These are phyloP conservation scores for Trichoderma citrinoviride DNA, from an alignment of 2,329 filamentous ascomycete species.

Conservation along the genomic window DNA sequence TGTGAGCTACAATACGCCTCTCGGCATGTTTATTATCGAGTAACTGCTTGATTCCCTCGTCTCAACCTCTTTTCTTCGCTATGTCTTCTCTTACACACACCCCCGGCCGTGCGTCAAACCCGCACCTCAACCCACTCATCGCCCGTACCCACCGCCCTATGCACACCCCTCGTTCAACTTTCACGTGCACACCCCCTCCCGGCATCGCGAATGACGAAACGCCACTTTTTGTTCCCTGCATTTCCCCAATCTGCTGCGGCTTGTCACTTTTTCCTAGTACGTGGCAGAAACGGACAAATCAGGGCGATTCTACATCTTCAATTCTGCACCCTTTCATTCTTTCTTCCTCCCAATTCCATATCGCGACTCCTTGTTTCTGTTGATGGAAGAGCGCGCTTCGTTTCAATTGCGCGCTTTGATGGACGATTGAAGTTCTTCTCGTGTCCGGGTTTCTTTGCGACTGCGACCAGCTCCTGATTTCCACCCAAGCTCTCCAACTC, in stretches of 20 bases:
- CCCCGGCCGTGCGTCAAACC: background rate
- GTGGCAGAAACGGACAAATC: slow-evolving; percentile 14
- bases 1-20: background rate
- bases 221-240: slow-evolving; percentile 9
- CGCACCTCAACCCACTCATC: background rate
- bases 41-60: background rate
- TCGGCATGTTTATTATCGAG: too few species aligned
- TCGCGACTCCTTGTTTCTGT: background rate
- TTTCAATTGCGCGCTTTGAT: background rate
- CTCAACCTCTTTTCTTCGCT: background rate
- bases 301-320: background rate
- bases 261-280: slow-evolving; percentile 1
- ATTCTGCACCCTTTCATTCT: background rate
- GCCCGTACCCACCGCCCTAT: background rate
- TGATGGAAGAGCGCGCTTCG: background rate
- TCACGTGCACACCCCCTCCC: slow-evolving; percentile 10
- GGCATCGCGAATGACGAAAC: slow-evolving; percentile 14
- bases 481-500: too few species aligned
- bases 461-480: too few species aligned
- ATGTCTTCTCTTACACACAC: background rate
- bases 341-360: background rate
- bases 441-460: too few species aligned
- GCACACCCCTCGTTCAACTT: background rate
- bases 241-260: background rate
- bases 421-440: background rate